Evolutionary conservation across 2,329 filamentous ascomycete species (phyloP), one percentile per base, ranked within the genome.

Genomic region (Alternaria infectoria): DNA sequence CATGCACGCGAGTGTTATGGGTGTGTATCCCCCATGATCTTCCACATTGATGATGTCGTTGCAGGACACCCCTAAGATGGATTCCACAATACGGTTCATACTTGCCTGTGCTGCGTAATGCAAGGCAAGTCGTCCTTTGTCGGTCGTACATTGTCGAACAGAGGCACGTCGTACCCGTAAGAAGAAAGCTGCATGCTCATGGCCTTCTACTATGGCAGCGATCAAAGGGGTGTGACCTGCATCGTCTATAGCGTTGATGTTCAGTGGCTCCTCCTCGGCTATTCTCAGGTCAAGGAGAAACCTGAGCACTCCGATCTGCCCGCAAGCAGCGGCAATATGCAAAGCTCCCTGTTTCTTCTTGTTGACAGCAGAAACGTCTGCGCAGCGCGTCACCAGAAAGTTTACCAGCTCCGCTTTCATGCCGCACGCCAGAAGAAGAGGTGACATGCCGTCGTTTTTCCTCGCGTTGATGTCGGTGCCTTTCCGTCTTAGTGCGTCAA

Each of bases 401-500:
- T 49, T 23, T 2, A 69, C 43, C 55, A 70, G 62, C 1, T 51
- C 49, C 3, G 54, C 32, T 3, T 44, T n/a, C 12, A 55, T 57
- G 26, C 68, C 57, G 47, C 66, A 67, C 9, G 66, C 64, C 2
- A 69, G 6, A 5, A 72, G 59, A 43, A 74, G 64, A 6, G 71
- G 70, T 2, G 69, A 70, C 10, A 59, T 49, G 7, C 67, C 67
- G 25, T 50, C 51, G 10, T 56, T 28, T 43, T 66, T 57, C 3
- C 17, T 54, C 6, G 61, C 54, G 43, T 73, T 65, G 17, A 73
- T 61, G 52, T 70, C 52, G 15, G 61, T 61, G n/a, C 84, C 19
- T 85, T 86, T 19, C 83, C 96, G 21, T 91, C 97, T 79, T 88
- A 93, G 57, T 91, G 96, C 80, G 89, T 97, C 73, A 88, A 91